phyloP scores from a whole-genome alignment of 2,329 filamentous ascomycete genomes.

The Colletotrichum endophyticum region DNA sequence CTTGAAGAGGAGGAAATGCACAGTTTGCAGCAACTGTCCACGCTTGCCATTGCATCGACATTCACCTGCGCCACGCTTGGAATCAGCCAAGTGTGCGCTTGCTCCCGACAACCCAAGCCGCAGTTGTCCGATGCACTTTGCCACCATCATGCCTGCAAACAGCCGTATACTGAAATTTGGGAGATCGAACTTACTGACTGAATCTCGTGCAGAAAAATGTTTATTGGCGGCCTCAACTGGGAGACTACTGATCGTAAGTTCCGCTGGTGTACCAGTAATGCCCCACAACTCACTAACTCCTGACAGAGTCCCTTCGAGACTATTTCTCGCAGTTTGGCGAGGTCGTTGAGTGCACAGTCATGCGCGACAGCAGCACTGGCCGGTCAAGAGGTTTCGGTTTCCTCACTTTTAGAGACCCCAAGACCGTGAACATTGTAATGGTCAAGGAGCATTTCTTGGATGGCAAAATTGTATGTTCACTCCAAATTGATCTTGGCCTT shows the following conservation, averaged over 20 bases:
- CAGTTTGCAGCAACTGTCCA: background rate
- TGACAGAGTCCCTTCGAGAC: slow-evolving; percentile 87
- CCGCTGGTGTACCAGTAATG: background rate
- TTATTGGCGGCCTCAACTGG: slow-evolving; percentile 98
- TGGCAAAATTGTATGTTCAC: slow-evolving; percentile 86
- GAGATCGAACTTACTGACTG: background rate
- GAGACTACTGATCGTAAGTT: slow-evolving; percentile 95
- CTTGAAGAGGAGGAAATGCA: background rate
- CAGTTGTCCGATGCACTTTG: background rate
- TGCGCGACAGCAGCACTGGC: slow-evolving; percentile 93
- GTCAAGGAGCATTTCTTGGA: slow-evolving; percentile 99
- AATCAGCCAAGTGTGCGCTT: background rate
- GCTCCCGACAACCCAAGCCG: background rate
- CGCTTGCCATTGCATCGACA: background rate
- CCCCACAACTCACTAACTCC: slow-evolving; percentile 15
- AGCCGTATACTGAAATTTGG: background rate
- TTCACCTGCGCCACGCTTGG: background rate
- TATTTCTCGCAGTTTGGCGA: slow-evolving; percentile 99
- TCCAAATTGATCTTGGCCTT: background rate
- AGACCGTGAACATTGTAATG: slow-evolving; percentile 99
- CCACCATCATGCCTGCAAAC: background rate
- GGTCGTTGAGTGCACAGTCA: slow-evolving; percentile 98
- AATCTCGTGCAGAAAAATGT: slow-evolving; percentile 83
- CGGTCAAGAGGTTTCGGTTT: slow-evolving; percentile 97
- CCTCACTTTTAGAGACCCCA: slow-evolving; percentile 95